Evolutionary conservation across 495 filamentous ascomycete genomes (phyloP), one percentile per base, ranked within the genome.

Genomic region (Aspergillus nidulans): DNA sequence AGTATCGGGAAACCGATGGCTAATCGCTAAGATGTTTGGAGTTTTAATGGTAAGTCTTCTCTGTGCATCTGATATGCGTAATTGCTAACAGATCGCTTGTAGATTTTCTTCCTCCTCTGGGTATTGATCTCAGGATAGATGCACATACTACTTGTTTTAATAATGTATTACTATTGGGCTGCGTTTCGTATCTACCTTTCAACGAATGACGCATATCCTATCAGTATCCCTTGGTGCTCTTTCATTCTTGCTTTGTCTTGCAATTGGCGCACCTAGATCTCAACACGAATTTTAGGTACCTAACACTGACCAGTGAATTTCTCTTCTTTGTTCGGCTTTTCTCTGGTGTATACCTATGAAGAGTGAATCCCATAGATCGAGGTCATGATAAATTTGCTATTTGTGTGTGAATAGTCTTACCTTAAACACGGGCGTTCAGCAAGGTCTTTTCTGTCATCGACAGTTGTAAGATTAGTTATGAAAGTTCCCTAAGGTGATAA

Each of bases 11-110:
- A 98, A 97, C 77, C 81, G 94, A 63, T 97, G 95, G 94, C 74
- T 98, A 44, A 84, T 98, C 49, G 95, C 92, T 15, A 97, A 97
- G 81, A 98, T 98, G 95, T 96, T 98, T 81, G 94, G 94, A 52
- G 88, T 88, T 63, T 65, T 88, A 62, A 87, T 88, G 84, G 81
- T 88, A 63, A 59, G 75, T 70, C 23, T 23, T 56, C 70, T 58
- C 76, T 81, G 63, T 79, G 79, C 70, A 67, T 81, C 61, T 34
- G 21, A 12, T 8, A 12, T 38, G 25, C n/a, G 15, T 16, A 1
- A 38, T 46, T n/a, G 20, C 46, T 51, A 23, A 55, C 32, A 15
- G 18, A 16, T 8, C 8, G n/a, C 7, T 32, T 9, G 4, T 55
- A 78, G 73, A 77, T 77, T 63, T 79, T 83, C 66, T 83, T 83